phyloP scores from a whole-genome alignment of 441 rosid genomes.

The Gossypium schwendimanii region DNA sequence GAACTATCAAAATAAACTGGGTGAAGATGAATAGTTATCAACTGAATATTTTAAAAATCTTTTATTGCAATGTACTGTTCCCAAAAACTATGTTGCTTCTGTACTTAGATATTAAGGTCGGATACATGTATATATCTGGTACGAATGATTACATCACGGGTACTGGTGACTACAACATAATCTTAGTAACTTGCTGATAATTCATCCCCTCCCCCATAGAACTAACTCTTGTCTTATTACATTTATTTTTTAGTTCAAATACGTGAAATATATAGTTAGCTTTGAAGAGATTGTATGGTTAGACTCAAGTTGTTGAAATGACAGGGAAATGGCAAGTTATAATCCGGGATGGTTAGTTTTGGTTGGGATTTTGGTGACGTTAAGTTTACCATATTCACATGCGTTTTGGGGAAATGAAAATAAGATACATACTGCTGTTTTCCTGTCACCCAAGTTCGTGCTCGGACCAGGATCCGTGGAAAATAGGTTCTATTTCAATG shows the following conservation, averaged over 20 bases:
- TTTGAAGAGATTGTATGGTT: not conserved
- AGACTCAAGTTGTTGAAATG: slow-evolving; percentile 8
- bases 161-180: not conserved
- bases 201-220: not conserved
- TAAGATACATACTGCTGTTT: slow-evolving; percentile 41
- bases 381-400: slow-evolving; percentile 19
- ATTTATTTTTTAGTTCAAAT: not conserved
- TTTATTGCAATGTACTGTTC: too few species aligned
- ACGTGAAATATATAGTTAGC: not conserved
- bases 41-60: too few species aligned
- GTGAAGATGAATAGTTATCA: too few species aligned
- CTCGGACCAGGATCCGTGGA: slow-evolving; percentile 75
- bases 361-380: slow-evolving; percentile 24
- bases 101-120: too few species aligned
- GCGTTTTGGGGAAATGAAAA: slow-evolving; percentile 20
- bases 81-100: too few species aligned
- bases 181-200: not conserved
- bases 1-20: too few species aligned
- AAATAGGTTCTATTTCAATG: slow-evolving; percentile 37
- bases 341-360: slow-evolving; percentile 21
- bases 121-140: too few species aligned
- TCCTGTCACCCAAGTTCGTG: slow-evolving; percentile 56
- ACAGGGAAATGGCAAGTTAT: slow-evolving; percentile 35
- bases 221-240: not conserved
- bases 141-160: too few species aligned